A percentile compares a stretch with the other conserved stretches of the same genome.
These are phyloP conservation scores for Wickerhamomyces canadensis DNA, from an alignment of 805 yeast genomes.

Conservation along the genomic window DNA sequence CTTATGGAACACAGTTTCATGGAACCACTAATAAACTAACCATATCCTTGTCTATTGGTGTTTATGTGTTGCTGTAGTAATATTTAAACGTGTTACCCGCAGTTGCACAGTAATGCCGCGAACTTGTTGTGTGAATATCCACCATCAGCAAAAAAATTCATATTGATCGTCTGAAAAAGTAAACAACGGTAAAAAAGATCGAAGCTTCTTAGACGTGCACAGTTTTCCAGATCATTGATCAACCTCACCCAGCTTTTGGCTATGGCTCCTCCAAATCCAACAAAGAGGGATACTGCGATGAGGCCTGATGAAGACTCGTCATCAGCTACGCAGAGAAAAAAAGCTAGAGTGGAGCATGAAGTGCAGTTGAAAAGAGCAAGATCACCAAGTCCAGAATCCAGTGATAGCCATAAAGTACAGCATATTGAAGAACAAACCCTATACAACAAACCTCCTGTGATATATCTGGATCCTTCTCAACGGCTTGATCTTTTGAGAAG, in stretches of 20 bases:
- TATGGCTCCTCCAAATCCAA: too few relatives aligned
- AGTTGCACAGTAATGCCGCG: too few relatives aligned
- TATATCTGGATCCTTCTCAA: conserved; percentile 21
- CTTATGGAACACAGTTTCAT: conserved; percentile 62
- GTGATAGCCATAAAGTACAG: background rate
- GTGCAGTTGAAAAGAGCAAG: conserved; percentile 3
- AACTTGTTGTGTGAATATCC: too few relatives aligned
- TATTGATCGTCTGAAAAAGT: too few relatives aligned
- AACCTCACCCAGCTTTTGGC: too few relatives aligned
- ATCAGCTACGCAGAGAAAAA: background rate
- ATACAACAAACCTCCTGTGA: conserved; percentile 27
- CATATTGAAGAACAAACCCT: background rate
- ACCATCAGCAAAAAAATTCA: too few relatives aligned
- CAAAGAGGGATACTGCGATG: background rate
- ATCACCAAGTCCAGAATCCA: conserved; percentile 2
- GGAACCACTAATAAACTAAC: conserved; percentile 10
- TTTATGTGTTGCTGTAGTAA: background rate
- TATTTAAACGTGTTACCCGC: background rate
- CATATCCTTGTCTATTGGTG: too few relatives aligned
- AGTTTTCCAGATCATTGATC: too few relatives aligned
- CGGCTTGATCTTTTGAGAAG: conserved; percentile 21
- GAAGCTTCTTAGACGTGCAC: too few relatives aligned
- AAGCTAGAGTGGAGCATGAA: background rate
- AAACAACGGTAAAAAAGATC: too few relatives aligned
- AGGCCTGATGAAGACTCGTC: background rate